Conservation (phyloP, 2,329 filamentous ascomycete genomes). For the Alternaria gansuensis region DNA sequence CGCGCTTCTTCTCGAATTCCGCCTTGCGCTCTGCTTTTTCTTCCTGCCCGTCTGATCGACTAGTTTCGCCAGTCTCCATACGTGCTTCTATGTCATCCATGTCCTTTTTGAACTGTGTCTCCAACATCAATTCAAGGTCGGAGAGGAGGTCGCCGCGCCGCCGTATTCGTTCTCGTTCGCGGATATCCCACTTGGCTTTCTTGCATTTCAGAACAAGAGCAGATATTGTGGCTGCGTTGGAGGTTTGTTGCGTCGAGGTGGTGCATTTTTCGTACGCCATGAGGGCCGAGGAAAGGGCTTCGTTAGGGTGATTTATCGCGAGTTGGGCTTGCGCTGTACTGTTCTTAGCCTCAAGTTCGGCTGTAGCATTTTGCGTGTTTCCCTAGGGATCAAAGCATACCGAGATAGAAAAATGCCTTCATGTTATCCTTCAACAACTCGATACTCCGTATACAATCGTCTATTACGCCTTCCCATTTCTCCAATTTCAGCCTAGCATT, state of each 20-base stretch:
- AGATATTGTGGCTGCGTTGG: constrained; percentile 75
- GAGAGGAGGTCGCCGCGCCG: constrained; percentile 67
- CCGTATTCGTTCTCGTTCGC: constrained; percentile 69
- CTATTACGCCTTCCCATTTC: constrained; percentile 76
- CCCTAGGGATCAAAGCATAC: constrained; percentile 36
- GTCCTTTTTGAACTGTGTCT: constrained; percentile 47
- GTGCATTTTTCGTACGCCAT: constrained; percentile 77
- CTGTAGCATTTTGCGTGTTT: background rate
- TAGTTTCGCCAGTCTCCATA: constrained; percentile 50
- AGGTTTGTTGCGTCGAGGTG: constrained; percentile 64
- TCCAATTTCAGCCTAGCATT: constrained; percentile 80
- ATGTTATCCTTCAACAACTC: constrained; percentile 71
- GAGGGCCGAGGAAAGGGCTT: constrained; percentile 74
- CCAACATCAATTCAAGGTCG: constrained; percentile 62
- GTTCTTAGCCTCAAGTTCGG: constrained; percentile 23
- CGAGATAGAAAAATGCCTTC: constrained; percentile 84
- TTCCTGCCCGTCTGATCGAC: constrained; percentile 56
- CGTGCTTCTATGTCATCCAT: constrained; percentile 53
- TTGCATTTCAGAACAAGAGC: constrained; percentile 80
- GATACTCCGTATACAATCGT: constrained; percentile 80
- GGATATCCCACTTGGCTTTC: constrained; percentile 83
- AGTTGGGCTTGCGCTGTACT: constrained; percentile 76
- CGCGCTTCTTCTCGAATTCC: constrained; percentile 54
- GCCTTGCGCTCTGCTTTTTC: constrained; percentile 59
- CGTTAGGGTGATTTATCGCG: constrained; percentile 74